phyloP scores from a whole-genome alignment of 139 green algal species.

The Volvox africanus region DNA sequence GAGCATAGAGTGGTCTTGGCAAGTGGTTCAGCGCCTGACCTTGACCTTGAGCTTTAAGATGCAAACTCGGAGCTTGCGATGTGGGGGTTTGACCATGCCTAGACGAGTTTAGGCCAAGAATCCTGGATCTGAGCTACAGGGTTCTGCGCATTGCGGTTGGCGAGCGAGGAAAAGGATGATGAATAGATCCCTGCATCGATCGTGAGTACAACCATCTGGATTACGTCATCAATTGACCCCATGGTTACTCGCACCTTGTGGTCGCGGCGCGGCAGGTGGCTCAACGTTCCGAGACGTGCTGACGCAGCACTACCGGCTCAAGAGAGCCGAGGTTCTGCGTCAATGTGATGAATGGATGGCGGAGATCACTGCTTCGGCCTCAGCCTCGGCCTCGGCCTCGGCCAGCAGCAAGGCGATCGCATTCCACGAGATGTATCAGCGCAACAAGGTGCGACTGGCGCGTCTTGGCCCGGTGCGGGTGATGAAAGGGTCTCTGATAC shows the following conservation, averaged over 20 bases:
- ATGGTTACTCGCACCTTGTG: not conserved
- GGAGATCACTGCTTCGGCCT: not conserved
- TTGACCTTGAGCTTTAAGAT: no score
- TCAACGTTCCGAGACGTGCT: conserved; percentile 31
- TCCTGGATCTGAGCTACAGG: not conserved
- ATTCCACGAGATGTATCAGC: not conserved
- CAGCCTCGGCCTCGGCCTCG: no score
- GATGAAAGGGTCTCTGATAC: not conserved
- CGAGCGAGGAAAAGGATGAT: not conserved
- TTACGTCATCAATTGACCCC: not conserved
- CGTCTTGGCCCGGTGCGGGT: not conserved
- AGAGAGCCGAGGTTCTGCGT: not conserved
- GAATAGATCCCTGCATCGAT: not conserved
- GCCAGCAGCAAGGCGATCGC: not conserved
- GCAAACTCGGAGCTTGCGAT: no score
- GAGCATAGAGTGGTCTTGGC: no score
- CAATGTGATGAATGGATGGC: conserved; percentile 21
- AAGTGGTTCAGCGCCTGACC: no score
- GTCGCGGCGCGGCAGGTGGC: not conserved
- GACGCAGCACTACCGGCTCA: not conserved
- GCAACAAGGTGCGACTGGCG: not conserved
- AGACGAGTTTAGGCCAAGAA: not conserved
- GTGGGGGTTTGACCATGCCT: not conserved
- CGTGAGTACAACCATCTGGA: not conserved
- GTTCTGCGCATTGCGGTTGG: not conserved